phyloP scores from a whole-genome alignment of 257 asterid species.

The Jasminum sambac region DNA sequence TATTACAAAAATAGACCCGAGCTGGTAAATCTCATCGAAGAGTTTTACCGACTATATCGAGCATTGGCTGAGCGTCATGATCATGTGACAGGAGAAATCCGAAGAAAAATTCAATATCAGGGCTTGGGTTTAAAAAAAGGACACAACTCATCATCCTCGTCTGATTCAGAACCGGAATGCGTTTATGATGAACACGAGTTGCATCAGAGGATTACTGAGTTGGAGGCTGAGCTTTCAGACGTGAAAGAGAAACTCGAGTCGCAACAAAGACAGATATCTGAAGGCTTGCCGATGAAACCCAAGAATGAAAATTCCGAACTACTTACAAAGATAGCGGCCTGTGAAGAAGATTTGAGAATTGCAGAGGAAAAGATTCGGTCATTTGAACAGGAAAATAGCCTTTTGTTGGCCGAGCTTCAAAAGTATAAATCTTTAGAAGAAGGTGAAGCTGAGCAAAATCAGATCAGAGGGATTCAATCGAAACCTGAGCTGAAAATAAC shows the following conservation, averaged over 20 bases:
- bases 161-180: conserved; percentile 77
- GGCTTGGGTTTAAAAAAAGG: conserved; percentile 70
- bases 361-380: conserved; percentile 49
- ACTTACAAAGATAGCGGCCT: conserved; percentile 40
- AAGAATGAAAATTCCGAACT: conserved; percentile 34
- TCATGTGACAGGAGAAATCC: conserved; percentile 58
- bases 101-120: conserved; percentile 46
- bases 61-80: conserved; percentile 71
- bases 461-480: conserved; percentile 31
- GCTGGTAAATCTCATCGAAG: conserved; percentile 61
- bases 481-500: conserved; percentile 43
- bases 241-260: conserved; percentile 53
- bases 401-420: conserved; percentile 55
- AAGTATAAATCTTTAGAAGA: conserved; percentile 40
- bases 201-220: conserved; percentile 52
- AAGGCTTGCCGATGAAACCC: conserved; percentile 26
- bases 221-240: conserved; percentile 64
- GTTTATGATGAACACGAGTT: conserved; percentile 53
- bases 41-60: conserved; percentile 59
- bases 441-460: conserved; percentile 20
- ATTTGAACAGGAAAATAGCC: conserved; percentile 58
- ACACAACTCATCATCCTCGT: conserved; percentile 65
- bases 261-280: conserved; percentile 37
- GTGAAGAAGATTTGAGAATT: conserved; percentile 60
- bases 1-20: conserved; percentile 75